Evolutionary conservation across 129 eudicot species (phyloP).

Genomic region (Dittrichia graveolens): DNA sequence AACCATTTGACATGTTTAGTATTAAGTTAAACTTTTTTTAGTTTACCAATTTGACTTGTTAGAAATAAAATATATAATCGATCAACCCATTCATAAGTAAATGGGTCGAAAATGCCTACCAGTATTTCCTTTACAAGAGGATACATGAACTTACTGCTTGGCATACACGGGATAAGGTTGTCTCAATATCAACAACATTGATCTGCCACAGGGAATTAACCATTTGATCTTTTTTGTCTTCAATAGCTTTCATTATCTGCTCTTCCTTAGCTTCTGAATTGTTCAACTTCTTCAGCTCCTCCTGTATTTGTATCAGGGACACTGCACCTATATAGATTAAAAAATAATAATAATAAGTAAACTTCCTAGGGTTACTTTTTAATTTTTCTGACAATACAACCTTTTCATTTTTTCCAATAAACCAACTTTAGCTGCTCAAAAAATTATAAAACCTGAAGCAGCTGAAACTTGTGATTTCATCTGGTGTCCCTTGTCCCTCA

Average conservation of each 20-base stretch:
- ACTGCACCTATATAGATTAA: constrained; percentile 63
- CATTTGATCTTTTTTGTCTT: constrained; percentile 76
- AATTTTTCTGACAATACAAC: background rate
- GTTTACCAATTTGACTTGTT: background rate
- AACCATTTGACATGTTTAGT: background rate
- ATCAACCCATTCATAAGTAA: background rate
- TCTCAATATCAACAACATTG: constrained; percentile 86
- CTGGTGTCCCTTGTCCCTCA: constrained; percentile 80
- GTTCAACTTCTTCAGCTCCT: constrained; percentile 59
- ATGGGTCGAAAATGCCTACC: background rate
- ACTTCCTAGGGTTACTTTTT: background rate
- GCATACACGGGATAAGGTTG: constrained; percentile 79
- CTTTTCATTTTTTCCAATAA: background rate
- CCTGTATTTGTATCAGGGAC: constrained; percentile 66
- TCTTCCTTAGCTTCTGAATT: constrained; percentile 73
- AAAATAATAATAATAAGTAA: background rate
- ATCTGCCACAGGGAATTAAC: constrained; percentile 86
- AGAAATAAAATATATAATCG: background rate
- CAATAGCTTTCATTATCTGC: constrained; percentile 55
- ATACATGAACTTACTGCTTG: constrained; percentile 63
- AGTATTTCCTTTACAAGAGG: constrained; percentile 1
- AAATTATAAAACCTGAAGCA: constrained; percentile 65
- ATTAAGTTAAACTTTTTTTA: background rate
- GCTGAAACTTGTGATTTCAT: constrained; percentile 83
- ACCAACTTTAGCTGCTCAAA: constrained; percentile 4